Evolutionary conservation across 2,329 filamentous ascomycete genomes (phyloP), one percentile per base, ranked within the genome.

Genomic region (Penicillium rolfsii): DNA sequence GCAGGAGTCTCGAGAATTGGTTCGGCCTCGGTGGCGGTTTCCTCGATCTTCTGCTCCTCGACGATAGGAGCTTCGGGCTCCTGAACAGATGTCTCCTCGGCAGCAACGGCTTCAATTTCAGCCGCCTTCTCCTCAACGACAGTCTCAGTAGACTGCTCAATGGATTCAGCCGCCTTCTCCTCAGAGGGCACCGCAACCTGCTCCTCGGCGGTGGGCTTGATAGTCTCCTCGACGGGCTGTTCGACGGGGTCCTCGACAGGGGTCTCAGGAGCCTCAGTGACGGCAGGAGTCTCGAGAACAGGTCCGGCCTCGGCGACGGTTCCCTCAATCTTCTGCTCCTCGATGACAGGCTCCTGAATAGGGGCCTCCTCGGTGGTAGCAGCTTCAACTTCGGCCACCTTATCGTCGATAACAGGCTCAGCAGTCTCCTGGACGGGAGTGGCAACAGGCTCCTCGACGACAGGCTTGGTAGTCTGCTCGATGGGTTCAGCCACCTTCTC

Each of bases 321-420:
- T 35, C 58, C 62, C 24, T 43, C 58, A 2, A 41, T n/a, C n/a
- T 19, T 54, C 14, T 26, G n/a, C 24, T 64, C 57, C 22, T 57
- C 60, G 12, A 22, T 49, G 7, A 6, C 45, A 4, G 60, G 28
- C 50, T 68, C 63, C 38, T 66, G 40, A 14, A 40, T 26, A 22
- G 57, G 28, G 4, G 41, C 24, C 45, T 59, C 46, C 24, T 58
- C 49, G 1, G 33, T 55, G 28, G 52, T n/a, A 46, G 46, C 11
- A 16, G 56, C 8, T 40, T 62, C 53, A 30, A 33, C 35, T 30
- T 30, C 28, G 28, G 28, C 30, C 8, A 33, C 30, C 30, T 33
- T 33, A 1, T 33, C 30, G 2, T 33, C 30, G 30, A 33, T 11
- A 33, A 41, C 55, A 12, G 59, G 26, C 26, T 64, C 60, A 11